phyloP scores from a whole-genome alignment of 2,329 filamentous ascomycete genomes.

The Blumeria hordei region DNA sequence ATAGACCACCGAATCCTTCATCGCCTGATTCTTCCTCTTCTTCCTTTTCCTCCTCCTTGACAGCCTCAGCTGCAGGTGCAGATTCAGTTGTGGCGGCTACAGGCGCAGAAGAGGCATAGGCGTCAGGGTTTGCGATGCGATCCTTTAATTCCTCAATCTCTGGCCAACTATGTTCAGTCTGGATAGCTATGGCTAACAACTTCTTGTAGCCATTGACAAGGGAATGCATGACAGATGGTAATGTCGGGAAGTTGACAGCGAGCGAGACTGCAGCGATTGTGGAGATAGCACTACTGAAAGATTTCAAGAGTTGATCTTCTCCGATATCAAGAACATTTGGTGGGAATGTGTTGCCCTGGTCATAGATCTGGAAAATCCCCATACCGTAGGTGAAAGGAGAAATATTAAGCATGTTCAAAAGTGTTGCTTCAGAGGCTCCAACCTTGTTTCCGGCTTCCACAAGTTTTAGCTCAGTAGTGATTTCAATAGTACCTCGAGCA shows the following conservation, averaged over 20 bases:
- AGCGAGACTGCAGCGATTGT: slow-evolving; percentile 82
- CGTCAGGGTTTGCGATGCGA: slow-evolving; percentile 95
- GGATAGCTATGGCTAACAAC: slow-evolving; percentile 63
- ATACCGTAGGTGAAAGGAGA: slow-evolving; percentile 99
- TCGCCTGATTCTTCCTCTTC: slow-evolving; percentile 40
- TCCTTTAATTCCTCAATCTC: slow-evolving; percentile 97
- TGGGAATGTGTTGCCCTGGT: slow-evolving; percentile 83
- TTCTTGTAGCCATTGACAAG: slow-evolving; percentile 98
- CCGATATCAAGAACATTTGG: slow-evolving; percentile 73
- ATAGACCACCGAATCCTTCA: slow-evolving; percentile 53
- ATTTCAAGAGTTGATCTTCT: slow-evolving; percentile 76
- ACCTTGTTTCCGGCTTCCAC: slow-evolving; percentile 84
- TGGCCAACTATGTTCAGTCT: slow-evolving; percentile 82
- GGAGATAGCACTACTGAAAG: slow-evolving; percentile 57
- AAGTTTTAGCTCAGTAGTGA: slow-evolving; percentile 92
- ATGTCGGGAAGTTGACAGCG: slow-evolving; percentile 81
- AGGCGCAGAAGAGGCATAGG: slow-evolving; percentile 69
- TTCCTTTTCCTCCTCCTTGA: slow-evolving; percentile 38
- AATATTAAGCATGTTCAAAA: slow-evolving; percentile 99
- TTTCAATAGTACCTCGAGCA: slow-evolving; percentile 99
- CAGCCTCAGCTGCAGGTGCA: slow-evolving; percentile 25
- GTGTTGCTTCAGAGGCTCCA: slow-evolving; percentile 92
- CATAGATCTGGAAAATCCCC: slow-evolving; percentile 89
- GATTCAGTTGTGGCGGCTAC: slow-evolving; percentile 31
- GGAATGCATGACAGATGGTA: slow-evolving; percentile 91